phyloP scores from a whole-genome alignment of 768 basidiomycete species.

The Lentinula boryana region DNA sequence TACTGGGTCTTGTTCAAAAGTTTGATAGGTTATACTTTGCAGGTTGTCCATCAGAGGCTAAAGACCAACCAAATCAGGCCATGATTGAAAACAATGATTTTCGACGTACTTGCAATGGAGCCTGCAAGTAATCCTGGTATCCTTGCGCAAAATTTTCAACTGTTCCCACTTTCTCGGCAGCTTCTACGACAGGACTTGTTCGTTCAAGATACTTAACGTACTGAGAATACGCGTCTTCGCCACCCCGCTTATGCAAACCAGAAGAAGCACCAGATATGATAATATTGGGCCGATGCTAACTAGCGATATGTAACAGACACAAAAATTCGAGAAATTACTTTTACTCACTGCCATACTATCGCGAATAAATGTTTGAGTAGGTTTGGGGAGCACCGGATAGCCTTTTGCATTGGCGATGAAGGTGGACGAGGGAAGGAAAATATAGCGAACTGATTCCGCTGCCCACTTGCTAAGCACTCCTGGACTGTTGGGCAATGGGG shows the following conservation, averaged over 20 bases:
- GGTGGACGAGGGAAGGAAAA: slow-evolving; percentile 83
- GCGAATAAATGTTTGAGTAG: slow-evolving; percentile 85
- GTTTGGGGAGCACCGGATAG: slow-evolving; percentile 94
- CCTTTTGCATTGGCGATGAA: slow-evolving; percentile 96
- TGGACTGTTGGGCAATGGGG: slow-evolving; percentile 74
- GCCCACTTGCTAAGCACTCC: slow-evolving; percentile 83
- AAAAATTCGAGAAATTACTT: slow-evolving; percentile 5
- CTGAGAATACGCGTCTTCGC: slow-evolving; percentile 83
- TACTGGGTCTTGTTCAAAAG: slow-evolving; percentile 95
- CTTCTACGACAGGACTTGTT: slow-evolving; percentile 62
- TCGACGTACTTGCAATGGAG: slow-evolving; percentile 74
- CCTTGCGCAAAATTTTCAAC: slow-evolving; percentile 89
- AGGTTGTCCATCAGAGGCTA: slow-evolving; percentile 98
- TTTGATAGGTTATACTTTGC: slow-evolving; percentile 92
- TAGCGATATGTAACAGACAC: slow-evolving; percentile 14
- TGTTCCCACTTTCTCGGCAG: slow-evolving; percentile 59
- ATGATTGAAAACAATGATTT: slow-evolving; percentile 2
- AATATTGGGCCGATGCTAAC: slow-evolving; percentile 78
- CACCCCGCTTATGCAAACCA: slow-evolving; percentile 71
- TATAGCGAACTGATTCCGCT: slow-evolving; percentile 85
- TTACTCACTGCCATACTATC: slow-evolving; percentile 77
- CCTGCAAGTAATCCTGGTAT: slow-evolving; percentile 94
- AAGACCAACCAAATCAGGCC: slow-evolving; percentile 10
- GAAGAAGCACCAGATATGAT: slow-evolving; percentile 69
- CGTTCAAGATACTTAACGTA: slow-evolving; percentile 83